Percentiles rank a stretch among this genome's conserved stretches.
phyloP scores from a whole-genome alignment of 208 protist genomes.

The Strigomonas galati region DNA sequence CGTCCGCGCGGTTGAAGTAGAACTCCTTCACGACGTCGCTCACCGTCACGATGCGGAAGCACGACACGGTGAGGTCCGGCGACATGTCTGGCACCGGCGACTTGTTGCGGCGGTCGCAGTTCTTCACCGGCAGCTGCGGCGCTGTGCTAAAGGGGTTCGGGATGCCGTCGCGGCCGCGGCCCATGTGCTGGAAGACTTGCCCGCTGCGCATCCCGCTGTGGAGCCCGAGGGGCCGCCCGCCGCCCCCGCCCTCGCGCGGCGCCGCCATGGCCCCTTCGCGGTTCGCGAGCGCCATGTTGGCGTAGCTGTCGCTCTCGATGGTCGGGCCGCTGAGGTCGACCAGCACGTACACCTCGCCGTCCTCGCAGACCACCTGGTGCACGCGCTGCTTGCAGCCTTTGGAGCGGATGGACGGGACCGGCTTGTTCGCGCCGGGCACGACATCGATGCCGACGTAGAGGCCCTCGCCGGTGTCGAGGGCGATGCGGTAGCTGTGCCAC shows the following conservation, averaged over 20 bases:
- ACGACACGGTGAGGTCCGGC: conserved; percentile 29
- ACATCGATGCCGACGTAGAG: conserved; percentile 78
- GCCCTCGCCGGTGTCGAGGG: conserved; percentile 85
- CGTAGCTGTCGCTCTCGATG: conserved; percentile 76
- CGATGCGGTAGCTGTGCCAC: conserved; percentile 89
- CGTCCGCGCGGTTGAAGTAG: conserved; percentile 31
- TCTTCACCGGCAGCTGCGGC: conserved; percentile 11
- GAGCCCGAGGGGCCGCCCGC: conserved; percentile 18
- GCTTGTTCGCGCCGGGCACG: conserved; percentile 25
- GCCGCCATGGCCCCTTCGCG: conserved; percentile 35
- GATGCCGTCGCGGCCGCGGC: background rate
- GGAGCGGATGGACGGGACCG: conserved; percentile 41
- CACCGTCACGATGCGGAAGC: conserved; percentile 27
- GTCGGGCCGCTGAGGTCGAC: conserved; percentile 44
- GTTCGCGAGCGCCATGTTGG: conserved; percentile 71
- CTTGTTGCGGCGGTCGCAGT: background rate
- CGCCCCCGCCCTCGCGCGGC: conserved; percentile 21
- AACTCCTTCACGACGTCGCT: conserved; percentile 56
- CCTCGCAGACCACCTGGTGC: conserved; percentile 57
- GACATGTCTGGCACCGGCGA: background rate
- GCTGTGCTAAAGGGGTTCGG: conserved; percentile 15
- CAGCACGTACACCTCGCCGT: conserved; percentile 64
- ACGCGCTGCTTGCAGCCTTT: conserved; percentile 88
- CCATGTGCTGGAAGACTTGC: conserved; percentile 45
- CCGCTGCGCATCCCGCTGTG: conserved; percentile 59